Conservation (phyloP, 2,329 filamentous ascomycete genomes). For the Curvularia sp. region DNA sequence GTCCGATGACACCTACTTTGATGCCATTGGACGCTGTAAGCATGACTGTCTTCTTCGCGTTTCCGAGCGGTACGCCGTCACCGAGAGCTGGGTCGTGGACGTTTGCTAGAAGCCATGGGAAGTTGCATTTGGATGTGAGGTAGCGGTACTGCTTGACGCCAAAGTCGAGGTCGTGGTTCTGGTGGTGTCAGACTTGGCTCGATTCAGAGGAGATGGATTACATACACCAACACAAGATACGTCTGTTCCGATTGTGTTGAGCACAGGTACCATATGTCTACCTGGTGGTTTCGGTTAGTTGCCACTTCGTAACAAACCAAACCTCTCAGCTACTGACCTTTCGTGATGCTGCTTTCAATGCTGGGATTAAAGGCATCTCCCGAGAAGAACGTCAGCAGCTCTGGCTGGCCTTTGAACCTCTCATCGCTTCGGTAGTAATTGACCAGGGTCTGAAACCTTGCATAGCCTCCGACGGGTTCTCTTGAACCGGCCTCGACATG, state of each 20-base stretch:
- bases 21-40: slow-evolving; percentile 82
- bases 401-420: slow-evolving; percentile 67
- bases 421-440: slow-evolving; percentile 74
- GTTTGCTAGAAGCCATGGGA: slow-evolving; percentile 91
- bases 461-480: slow-evolving; percentile 81
- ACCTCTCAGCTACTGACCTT: slow-evolving; percentile 60
- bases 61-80: slow-evolving; percentile 74
- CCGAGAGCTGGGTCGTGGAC: slow-evolving; percentile 84
- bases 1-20: slow-evolving; percentile 83
- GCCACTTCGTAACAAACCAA: background rate
- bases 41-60: slow-evolving; percentile 77
- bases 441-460: slow-evolving; percentile 79
- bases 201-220: slow-evolving; percentile 24
- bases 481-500: slow-evolving; percentile 79
- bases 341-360: slow-evolving; percentile 86
- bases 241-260: slow-evolving; percentile 79
- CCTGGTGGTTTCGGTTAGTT: slow-evolving; percentile 51
- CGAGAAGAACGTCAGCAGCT: slow-evolving; percentile 81
- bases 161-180: slow-evolving; percentile 95
- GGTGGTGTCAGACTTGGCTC: slow-evolving; percentile 20
- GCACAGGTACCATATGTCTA: slow-evolving; percentile 84
- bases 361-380: slow-evolving; percentile 94
- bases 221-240: slow-evolving; percentile 82
- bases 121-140: slow-evolving; percentile 75
- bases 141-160: slow-evolving; percentile 81